A percentile compares a stretch with the other conserved stretches of the same genome.
phyloP scores from a whole-genome alignment of 371 early-diverging fungal genomes.

The Phascolomyces articulosus region DNA sequence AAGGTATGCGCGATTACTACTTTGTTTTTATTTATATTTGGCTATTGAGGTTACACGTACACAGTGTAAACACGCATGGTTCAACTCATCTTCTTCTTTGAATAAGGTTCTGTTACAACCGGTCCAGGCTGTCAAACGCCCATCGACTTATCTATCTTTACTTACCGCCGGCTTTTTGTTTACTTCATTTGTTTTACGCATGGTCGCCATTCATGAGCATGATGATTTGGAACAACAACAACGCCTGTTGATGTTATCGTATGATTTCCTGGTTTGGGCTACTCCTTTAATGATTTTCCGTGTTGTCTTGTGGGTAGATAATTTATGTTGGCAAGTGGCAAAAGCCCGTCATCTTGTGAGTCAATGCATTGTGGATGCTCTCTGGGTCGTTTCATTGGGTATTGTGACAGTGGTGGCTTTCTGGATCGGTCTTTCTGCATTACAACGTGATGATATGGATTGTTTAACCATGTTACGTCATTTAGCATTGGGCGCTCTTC shows the following conservation, averaged over 20 bases:
- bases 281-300: constrained; percentile 49
- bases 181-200: constrained; percentile 27
- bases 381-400: constrained; percentile 32
- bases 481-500: constrained; percentile 44
- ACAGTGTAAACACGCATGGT: no score
- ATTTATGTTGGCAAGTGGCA: constrained; percentile 31
- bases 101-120: constrained; percentile 22
- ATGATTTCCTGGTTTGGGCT: constrained; percentile 26
- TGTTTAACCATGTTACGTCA: constrained; percentile 32
- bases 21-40: background rate
- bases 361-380: constrained; percentile 33
- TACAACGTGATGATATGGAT: constrained; percentile 37
- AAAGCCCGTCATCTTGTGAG: constrained; percentile 30
- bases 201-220: constrained; percentile 17
- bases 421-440: constrained; percentile 42
- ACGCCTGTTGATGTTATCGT: constrained; percentile 21
- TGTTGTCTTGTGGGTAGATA: constrained; percentile 25
- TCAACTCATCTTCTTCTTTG: background rate
- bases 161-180: constrained; percentile 20
- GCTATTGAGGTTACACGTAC: background rate
- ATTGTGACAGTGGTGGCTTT: constrained; percentile 29
- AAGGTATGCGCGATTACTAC: constrained; percentile 18
- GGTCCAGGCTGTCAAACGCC: constrained; percentile 16
- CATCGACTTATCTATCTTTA: constrained; percentile 32
- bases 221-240: constrained; percentile 20